Percentiles rank a stretch among this genome's conserved stretches.
Evolutionary conservation across 139 green algal genomes (phyloP).

Genomic region (Tetradesmus obliquus): DNA sequence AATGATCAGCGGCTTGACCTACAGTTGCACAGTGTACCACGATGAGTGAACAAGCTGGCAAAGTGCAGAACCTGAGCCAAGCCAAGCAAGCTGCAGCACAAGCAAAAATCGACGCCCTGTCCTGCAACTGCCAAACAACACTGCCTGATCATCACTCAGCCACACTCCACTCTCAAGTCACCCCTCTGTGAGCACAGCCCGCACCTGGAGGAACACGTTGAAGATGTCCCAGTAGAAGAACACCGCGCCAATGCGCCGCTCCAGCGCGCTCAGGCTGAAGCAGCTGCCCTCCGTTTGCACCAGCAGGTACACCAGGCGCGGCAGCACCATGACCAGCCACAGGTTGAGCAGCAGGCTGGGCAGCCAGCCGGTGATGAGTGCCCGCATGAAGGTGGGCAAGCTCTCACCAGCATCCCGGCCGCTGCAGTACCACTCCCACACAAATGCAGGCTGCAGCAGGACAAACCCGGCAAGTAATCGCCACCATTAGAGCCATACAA

Average conservation of each 20-base stretch:
- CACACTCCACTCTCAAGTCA: too few species aligned
- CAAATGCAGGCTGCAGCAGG: slow-evolving; percentile 13
- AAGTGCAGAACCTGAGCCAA: too few species aligned
- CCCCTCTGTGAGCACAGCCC: too few species aligned
- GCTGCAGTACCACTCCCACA: slow-evolving; percentile 74
- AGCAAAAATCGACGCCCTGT: neutral
- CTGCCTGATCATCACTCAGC: too few species aligned
- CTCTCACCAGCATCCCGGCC: slow-evolving; percentile 17
- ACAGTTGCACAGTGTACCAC: too few species aligned
- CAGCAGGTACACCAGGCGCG: slow-evolving; percentile 67
- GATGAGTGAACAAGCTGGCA: too few species aligned
- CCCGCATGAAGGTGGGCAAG: slow-evolving; percentile 52
- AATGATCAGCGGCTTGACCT: neutral
- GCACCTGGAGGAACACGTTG: slow-evolving; percentile 78
- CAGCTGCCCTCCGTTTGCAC: slow-evolving; percentile 62
- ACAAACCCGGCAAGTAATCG: neutral
- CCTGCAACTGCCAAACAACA: too few species aligned
- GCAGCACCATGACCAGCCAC: slow-evolving; percentile 87
- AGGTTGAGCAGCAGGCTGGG: slow-evolving; percentile 82
- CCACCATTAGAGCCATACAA: neutral
- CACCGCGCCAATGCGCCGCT: slow-evolving; percentile 58
- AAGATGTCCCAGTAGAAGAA: slow-evolving; percentile 77
- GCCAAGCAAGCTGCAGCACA: neutral
- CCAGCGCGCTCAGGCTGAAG: slow-evolving; percentile 64
- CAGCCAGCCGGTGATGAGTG: slow-evolving; percentile 78